These are phyloP conservation scores for Lichtheimia hyalospora DNA, from an alignment of 371 early-diverging fungal genomes.

Conservation along the genomic window DNA sequence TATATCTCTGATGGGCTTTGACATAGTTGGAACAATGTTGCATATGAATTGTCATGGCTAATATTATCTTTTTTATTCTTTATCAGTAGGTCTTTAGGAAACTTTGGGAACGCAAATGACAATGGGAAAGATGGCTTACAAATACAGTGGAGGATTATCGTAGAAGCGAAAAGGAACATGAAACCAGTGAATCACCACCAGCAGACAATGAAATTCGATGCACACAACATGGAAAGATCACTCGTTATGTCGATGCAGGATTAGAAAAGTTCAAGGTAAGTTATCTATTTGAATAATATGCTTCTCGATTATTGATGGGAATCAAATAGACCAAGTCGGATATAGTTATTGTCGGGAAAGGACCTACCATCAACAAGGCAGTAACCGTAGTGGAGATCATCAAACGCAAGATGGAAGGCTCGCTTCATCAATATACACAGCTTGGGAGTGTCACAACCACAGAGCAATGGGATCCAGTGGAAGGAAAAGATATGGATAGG, in stretches of 20 bases:
- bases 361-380: constrained; percentile 58
- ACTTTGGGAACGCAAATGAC: too few species aligned
- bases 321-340: constrained; percentile 20
- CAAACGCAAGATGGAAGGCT: constrained; percentile 58
- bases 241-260: constrained; percentile 35
- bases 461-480: constrained; percentile 57
- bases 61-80: not conserved
- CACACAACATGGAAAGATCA: constrained; percentile 32
- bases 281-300: not conserved
- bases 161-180: constrained; percentile 21
- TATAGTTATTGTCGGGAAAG: constrained; percentile 45
- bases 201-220: constrained; percentile 47
- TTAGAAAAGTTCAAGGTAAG: constrained; percentile 35
- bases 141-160: constrained; percentile 42
- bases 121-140: not conserved
- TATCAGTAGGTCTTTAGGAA: not conserved
- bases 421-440: constrained; percentile 62
- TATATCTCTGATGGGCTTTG: too few species aligned
- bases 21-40: too few species aligned
- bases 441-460: constrained; percentile 50
- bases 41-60: not conserved
- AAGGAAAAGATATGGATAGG: constrained; percentile 41
- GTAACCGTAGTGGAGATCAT: constrained; percentile 69
- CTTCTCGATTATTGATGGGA: not conserved
- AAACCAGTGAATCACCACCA: constrained; percentile 19